Evolutionary conservation across 2,329 filamentous ascomycete genomes (phyloP).

Genomic region (Diaporthe destruens): DNA sequence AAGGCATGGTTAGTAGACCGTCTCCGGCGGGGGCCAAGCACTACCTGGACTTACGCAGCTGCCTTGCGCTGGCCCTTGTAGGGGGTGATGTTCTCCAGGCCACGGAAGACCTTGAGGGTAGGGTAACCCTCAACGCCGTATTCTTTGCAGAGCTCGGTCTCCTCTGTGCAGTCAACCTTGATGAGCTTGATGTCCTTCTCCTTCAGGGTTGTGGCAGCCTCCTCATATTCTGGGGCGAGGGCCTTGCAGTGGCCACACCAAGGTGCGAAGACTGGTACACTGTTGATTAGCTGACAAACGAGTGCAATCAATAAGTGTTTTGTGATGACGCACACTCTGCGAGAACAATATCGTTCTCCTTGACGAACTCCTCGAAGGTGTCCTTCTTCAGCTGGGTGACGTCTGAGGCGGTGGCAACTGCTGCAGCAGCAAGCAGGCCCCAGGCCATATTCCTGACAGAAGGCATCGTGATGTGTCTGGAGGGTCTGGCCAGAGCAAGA

Average conservation of each 20-base stretch:
- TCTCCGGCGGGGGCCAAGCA: background rate
- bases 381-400: conserved; percentile 88
- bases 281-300: conserved; percentile 9
- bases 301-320: background rate
- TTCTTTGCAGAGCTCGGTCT: conserved; percentile 89
- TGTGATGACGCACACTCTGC: conserved; percentile 81
- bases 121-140: conserved; percentile 97
- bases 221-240: conserved; percentile 91
- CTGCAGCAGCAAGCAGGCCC: conserved; percentile 67
- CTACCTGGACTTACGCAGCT: conserved; percentile 67
- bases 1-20: conserved; percentile 20
- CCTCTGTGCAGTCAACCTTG: conserved; percentile 96
- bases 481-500: conserved; percentile 22
- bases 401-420: conserved; percentile 78
- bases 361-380: conserved; percentile 88
- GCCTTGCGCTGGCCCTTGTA: conserved; percentile 94
- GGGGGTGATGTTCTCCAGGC: conserved; percentile 81
- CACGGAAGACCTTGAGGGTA: conserved; percentile 98
- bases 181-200: conserved; percentile 87
- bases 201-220: conserved; percentile 85
- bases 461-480: conserved; percentile 57
- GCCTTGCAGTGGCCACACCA: conserved; percentile 99
- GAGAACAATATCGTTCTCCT: conserved; percentile 87
- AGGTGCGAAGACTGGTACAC: conserved; percentile 84
- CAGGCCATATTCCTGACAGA: conserved; percentile 62